Evolutionary conservation across 2,329 filamentous ascomycete genomes (phyloP).

Genomic region (Aphanoascus verrucosus): DNA sequence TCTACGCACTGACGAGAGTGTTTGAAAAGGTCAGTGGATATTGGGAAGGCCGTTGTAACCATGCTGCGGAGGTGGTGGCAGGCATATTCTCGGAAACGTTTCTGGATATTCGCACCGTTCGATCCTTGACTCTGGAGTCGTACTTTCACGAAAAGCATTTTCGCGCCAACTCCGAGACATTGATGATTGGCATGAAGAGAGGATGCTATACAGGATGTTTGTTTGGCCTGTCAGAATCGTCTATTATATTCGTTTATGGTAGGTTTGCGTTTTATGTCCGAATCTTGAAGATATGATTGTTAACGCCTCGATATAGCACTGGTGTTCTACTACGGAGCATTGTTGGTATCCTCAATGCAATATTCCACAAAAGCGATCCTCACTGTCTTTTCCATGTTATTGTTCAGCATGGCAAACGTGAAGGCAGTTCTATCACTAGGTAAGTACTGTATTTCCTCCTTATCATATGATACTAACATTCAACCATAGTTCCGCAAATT

Average conservation of each 20-base stretch:
- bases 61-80: conserved; percentile 49
- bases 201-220: conserved; percentile 58
- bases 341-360: conserved; percentile 46
- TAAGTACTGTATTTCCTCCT: conserved; percentile 19
- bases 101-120: conserved; percentile 65
- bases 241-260: conserved; percentile 57
- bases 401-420: conserved; percentile 71
- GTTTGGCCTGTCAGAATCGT: conserved; percentile 67
- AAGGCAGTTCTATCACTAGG: conserved; percentile 57
- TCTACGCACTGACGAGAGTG: conserved; percentile 54
- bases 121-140: conserved; percentile 60
- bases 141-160: conserved; percentile 59
- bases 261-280: conserved; percentile 14
- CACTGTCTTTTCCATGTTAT: conserved; percentile 66
- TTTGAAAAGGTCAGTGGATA: conserved; percentile 55
- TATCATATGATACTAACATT: conserved; percentile 4
- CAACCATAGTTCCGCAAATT: conserved; percentile 58
- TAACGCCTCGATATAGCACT: conserved; percentile 42
- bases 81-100: conserved; percentile 65
- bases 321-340: conserved; percentile 71
- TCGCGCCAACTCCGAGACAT: conserved; percentile 41
- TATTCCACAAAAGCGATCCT: conserved; percentile 51
- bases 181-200: conserved; percentile 53
- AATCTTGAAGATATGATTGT: background rate
- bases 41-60: conserved; percentile 62